phyloP scores from a whole-genome alignment of 2,329 filamentous ascomycete species.

The Plectosphaerella cucumerina region DNA sequence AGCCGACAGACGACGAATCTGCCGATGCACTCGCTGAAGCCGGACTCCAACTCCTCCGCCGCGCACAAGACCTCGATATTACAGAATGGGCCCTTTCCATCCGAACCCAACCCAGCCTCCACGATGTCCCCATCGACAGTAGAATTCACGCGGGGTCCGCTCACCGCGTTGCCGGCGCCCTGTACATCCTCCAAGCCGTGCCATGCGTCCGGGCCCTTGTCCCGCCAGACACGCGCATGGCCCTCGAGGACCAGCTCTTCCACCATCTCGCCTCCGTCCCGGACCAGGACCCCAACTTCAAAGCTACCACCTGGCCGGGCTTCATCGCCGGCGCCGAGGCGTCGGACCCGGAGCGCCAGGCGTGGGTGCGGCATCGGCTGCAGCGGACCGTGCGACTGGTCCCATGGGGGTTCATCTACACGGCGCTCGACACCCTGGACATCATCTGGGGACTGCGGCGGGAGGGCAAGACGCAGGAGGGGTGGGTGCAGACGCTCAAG shows the following conservation, averaged over 20 bases:
- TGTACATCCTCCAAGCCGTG: slow-evolving; percentile 40
- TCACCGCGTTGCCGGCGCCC: slow-evolving; percentile 37
- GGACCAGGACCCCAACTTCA: slow-evolving; percentile 47
- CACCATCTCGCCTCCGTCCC: slow-evolving; percentile 42
- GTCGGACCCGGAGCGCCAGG: slow-evolving; percentile 32
- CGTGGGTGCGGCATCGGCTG: slow-evolving; percentile 45
- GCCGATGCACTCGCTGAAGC: slow-evolving; percentile 22
- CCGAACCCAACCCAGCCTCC: slow-evolving; percentile 26
- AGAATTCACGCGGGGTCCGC: slow-evolving; percentile 36
- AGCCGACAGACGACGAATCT: slow-evolving; percentile 19
- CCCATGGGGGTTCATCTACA: slow-evolving; percentile 46
- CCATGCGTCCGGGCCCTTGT: slow-evolving; percentile 21
- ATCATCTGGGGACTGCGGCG: slow-evolving; percentile 33
- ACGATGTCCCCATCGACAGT: slow-evolving; percentile 27
- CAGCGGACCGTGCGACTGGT: slow-evolving; percentile 32
- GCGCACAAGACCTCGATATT: slow-evolving; percentile 35
- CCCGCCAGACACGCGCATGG: slow-evolving; percentile 21
- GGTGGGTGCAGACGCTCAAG: slow-evolving; percentile 41
- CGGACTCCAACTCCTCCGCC: slow-evolving; percentile 28
- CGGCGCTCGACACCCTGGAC: slow-evolving; percentile 39
- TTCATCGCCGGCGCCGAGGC: slow-evolving; percentile 53
- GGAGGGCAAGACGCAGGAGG: slow-evolving; percentile 22
- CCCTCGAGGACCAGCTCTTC: slow-evolving; percentile 40
- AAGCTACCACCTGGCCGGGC: slow-evolving; percentile 52
- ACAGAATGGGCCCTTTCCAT: slow-evolving; percentile 33